Conservation (phyloP, 176 grass and related monocot species). For the Musa troglodytarum region DNA sequence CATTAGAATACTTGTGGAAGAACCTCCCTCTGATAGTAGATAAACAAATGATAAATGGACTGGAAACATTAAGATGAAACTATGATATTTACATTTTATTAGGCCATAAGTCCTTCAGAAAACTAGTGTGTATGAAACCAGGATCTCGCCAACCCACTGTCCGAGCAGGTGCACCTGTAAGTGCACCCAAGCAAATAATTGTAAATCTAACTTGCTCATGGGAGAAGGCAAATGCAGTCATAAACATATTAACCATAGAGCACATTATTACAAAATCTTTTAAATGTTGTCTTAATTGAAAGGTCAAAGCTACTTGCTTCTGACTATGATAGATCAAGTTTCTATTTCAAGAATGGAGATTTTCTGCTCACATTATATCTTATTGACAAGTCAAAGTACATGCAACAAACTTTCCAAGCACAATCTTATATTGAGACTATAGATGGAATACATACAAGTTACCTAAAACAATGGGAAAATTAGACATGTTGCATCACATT, state of each 20-base stretch:
- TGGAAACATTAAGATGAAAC: background rate
- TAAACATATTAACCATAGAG: background rate
- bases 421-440: background rate
- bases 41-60: background rate
- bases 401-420: background rate
- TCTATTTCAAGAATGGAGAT: too few species aligned
- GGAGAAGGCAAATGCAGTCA: background rate
- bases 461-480: background rate
- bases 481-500: background rate
- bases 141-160: slow-evolving; percentile 88
- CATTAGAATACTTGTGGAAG: slow-evolving; percentile 7
- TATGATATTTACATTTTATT: slow-evolving; percentile 3
- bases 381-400: background rate
- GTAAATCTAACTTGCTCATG: background rate
- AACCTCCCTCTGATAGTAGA: background rate
- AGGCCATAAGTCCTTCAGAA: slow-evolving; percentile 80
- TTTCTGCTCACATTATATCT: too few species aligned
- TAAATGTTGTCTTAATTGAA: background rate
- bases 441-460: background rate
- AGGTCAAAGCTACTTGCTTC: background rate
- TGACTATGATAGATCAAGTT: too few species aligned
- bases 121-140: slow-evolving; percentile 83
- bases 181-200: background rate
- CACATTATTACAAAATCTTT: background rate
- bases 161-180: slow-evolving; percentile 67